Conservation (phyloP, 176 grass and related monocot species). For the Neostapfia colusana region DNA sequence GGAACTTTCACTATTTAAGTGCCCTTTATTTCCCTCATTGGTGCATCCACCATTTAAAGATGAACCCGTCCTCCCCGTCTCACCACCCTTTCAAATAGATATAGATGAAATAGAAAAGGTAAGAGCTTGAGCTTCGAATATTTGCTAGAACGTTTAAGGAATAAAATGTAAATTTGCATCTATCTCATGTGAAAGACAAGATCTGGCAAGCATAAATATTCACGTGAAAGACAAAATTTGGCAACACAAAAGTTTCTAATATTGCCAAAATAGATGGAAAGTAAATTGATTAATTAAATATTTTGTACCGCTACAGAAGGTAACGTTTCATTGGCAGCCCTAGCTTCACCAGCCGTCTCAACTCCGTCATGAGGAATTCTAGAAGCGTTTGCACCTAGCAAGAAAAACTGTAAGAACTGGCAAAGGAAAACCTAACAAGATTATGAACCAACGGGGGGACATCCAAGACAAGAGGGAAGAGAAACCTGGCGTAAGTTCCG, state of each 20-base stretch:
- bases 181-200: background rate
- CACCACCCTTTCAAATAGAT: conserved; percentile 39
- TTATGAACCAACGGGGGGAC: background rate
- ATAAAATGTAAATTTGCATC: background rate
- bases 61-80: conserved; percentile 31
- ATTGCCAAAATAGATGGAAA: background rate
- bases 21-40: conserved; percentile 53
- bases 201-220: conserved; percentile 18
- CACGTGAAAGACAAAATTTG: conserved; percentile 1
- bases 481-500: conserved; percentile 52
- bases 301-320: conserved; percentile 59
- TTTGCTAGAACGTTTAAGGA: background rate
- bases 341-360: conserved; percentile 47
- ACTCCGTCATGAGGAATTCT: conserved; percentile 46
- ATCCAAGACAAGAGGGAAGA: background rate
- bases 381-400: conserved; percentile 48
- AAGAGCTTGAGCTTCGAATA: background rate
- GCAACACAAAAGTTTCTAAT: conserved; percentile 23
- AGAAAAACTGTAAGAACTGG: conserved; percentile 32
- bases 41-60: conserved; percentile 51
- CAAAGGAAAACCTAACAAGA: conserved; percentile 17
- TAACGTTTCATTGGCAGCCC: conserved; percentile 49
- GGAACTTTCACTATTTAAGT: conserved; percentile 50
- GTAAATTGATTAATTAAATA: background rate
- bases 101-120: conserved; percentile 24